Evolutionary conservation across 495 filamentous ascomycete genomes (phyloP).

Genomic region (Margaritispora aquatica): DNA sequence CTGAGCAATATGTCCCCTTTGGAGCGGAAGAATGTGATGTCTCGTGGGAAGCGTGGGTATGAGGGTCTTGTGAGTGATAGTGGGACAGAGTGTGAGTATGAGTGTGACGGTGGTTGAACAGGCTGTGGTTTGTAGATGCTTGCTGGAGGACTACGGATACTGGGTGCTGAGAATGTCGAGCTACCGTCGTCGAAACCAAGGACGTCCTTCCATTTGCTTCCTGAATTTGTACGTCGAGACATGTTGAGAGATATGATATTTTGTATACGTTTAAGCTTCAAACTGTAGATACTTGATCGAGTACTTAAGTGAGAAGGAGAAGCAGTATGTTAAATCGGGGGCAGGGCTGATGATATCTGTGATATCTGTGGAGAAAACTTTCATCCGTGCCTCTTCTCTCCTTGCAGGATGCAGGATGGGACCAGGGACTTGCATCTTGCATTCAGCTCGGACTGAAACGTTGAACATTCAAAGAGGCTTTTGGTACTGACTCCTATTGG

Average conservation of each 20-base stretch:
- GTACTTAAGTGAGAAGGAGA: not conserved
- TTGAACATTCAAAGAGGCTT: not conserved
- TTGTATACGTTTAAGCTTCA: not conserved
- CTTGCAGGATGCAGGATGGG: not conserved
- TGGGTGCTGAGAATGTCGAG: not conserved
- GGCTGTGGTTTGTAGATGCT: not conserved
- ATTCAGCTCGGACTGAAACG: not conserved
- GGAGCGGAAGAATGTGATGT: conserved; percentile 15
- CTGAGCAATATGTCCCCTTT: conserved; percentile 6
- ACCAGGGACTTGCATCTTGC: not conserved
- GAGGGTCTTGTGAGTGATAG: not conserved
- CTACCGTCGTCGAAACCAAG: conserved; percentile 20
- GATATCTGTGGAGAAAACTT: not conserved
- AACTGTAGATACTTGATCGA: not conserved
- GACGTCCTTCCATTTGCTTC: conserved; percentile 20
- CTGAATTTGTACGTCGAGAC: conserved; percentile 4
- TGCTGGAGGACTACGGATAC: not conserved
- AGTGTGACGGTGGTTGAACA: not conserved
- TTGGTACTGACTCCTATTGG: not conserved
- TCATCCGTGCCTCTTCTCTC: not conserved
- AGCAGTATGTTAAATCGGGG: not conserved
- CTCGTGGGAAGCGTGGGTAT: conserved; percentile 13
- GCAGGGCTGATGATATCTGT: not conserved
- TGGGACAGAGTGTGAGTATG: too few relatives aligned
- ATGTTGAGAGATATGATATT: not conserved